These are phyloP conservation scores for Trichoderma sp. DNA, from an alignment of 2,329 filamentous ascomycete species.

Conservation along the genomic window DNA sequence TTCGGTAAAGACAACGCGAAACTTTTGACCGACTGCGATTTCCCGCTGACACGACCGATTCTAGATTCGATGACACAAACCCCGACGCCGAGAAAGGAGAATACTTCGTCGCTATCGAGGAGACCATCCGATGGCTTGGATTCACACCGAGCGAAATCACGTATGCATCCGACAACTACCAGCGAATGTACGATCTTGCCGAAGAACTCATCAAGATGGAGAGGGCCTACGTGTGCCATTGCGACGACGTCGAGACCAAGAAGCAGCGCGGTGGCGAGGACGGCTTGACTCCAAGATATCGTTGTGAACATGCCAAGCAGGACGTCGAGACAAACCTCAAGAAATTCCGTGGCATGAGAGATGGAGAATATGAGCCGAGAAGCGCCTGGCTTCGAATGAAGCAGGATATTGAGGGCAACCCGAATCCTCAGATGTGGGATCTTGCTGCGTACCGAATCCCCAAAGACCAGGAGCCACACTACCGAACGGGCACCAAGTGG, in stretches of 20 bases:
- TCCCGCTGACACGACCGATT: background rate
- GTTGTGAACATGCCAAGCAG: slow-evolving; percentile 78
- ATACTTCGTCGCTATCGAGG: slow-evolving; percentile 86
- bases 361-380: slow-evolving; percentile 84
- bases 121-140: slow-evolving; percentile 57
- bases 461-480: slow-evolving; percentile 68
- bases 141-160: slow-evolving; percentile 81
- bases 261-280: slow-evolving; percentile 79
- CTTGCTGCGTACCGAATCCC: slow-evolving; percentile 86
- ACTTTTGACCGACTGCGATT: background rate
- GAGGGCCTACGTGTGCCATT: slow-evolving; percentile 84
- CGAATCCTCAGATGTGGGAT: slow-evolving; percentile 97
- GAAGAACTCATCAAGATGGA: slow-evolving; percentile 77
- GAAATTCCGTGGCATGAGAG: slow-evolving; percentile 87
- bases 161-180: slow-evolving; percentile 88
- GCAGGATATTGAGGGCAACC: slow-evolving; percentile 68
- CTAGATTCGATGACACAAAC: slow-evolving; percentile 89
- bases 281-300: slow-evolving; percentile 68
- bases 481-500: slow-evolving; percentile 81
- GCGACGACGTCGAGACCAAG: slow-evolving; percentile 79
- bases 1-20: background rate
- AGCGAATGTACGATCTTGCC: slow-evolving; percentile 82
- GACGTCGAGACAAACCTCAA: slow-evolving; percentile 72
- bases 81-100: slow-evolving; percentile 89
- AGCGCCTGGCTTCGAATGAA: slow-evolving; percentile 92